phyloP scores from a whole-genome alignment of 2,329 filamentous ascomycete genomes.

The Mollisia scopiformis region DNA sequence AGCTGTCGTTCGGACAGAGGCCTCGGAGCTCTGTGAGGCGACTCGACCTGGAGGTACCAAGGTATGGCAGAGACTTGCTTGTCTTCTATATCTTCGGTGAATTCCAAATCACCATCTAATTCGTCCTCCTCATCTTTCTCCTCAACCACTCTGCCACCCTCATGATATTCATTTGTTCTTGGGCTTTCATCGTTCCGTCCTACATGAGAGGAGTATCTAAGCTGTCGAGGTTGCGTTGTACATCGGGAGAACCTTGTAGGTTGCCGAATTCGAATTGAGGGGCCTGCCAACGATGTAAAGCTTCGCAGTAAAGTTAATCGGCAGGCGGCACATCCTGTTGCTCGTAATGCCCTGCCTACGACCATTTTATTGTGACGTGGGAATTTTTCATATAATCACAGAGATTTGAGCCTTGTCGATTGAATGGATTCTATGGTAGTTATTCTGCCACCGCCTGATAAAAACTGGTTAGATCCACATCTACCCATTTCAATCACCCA shows the following conservation, averaged over 20 bases:
- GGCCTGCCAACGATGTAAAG: constrained; percentile 29
- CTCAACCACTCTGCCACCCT: background rate
- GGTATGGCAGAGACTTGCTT: constrained; percentile 48
- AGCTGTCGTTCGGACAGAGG: constrained; percentile 55
- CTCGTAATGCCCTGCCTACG: constrained; percentile 31
- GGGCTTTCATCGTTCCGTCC: constrained; percentile 5
- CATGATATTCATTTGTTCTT: background rate
- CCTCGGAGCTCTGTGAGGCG: constrained; percentile 39
- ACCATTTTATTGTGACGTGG: constrained; percentile 25
- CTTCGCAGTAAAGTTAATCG: constrained; percentile 32
- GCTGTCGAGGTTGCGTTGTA: constrained; percentile 9
- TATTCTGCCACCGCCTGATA: no score
- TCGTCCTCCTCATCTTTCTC: constrained; percentile 24
- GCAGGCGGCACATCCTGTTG: constrained; percentile 36
- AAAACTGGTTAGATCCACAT: no score
- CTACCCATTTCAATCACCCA: no score
- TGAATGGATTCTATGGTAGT: no score
- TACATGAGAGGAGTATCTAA: constrained; percentile 20
- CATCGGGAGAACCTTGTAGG: constrained; percentile 11
- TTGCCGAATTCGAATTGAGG: constrained; percentile 22
- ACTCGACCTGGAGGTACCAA: constrained; percentile 85
- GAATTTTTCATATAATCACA: background rate
- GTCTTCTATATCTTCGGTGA: constrained; percentile 6
- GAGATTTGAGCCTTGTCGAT: no score
- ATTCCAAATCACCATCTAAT: constrained; percentile 4